A percentile compares a stretch with the other conserved stretches of the same genome.
These are phyloP conservation scores for Pseudonitzschia multiseries DNA, from an alignment of 108 stramenopile species.

Conservation along the genomic window DNA sequence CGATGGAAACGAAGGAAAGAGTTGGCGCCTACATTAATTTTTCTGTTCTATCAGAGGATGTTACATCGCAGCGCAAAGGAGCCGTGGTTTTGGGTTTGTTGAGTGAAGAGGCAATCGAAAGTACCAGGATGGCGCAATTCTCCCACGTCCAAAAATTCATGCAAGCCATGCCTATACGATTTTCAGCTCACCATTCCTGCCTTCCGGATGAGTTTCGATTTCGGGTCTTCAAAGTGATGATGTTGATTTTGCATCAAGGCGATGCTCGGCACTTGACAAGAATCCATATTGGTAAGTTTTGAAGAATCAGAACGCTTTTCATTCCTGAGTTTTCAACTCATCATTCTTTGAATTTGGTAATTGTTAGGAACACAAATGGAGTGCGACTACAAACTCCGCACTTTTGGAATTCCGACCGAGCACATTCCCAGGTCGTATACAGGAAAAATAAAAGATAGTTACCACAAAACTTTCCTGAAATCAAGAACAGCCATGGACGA, in stretches of 20 bases:
- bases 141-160: background rate
- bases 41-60: conserved; percentile 3
- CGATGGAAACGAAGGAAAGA: background rate
- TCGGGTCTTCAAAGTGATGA: background rate
- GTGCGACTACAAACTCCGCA: conserved; percentile 9
- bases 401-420: conserved; percentile 11
- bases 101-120: conserved; percentile 2
- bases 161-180: conserved; percentile 4
- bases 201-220: background rate
- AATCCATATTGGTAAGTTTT: conserved; percentile 10
- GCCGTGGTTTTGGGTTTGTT: background rate
- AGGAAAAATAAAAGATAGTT: conserved; percentile 11
- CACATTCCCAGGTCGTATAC: conserved; percentile 1
- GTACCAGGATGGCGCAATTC: background rate
- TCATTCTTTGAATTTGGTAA: no score
- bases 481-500: background rate
- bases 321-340: background rate
- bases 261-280: background rate
- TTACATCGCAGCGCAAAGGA: background rate
- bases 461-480: conserved; percentile 12
- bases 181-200: conserved; percentile 5
- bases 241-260: background rate
- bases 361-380: conserved; percentile 9
- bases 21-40: background rate
- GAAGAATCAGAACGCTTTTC: background rate